These are phyloP conservation scores for Plectosphaerella cucumerina DNA, from an alignment of 2,329 filamentous ascomycete species.

Conservation along the genomic window DNA sequence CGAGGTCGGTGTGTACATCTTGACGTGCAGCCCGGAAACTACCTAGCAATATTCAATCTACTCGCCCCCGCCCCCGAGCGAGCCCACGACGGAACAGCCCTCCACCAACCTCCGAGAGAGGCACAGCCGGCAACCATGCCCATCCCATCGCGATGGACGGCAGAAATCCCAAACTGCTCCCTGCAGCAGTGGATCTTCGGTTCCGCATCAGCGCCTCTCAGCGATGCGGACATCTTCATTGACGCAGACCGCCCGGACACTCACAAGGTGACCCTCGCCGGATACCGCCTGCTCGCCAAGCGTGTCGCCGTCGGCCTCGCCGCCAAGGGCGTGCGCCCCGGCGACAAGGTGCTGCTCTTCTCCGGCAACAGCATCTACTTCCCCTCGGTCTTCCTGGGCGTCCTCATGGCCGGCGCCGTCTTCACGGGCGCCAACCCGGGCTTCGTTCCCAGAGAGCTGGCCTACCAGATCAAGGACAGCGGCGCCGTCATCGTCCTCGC, in stretches of 20 bases:
- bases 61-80: no score
- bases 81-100: no score
- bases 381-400: constrained; percentile 65
- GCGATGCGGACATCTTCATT: constrained; percentile 46
- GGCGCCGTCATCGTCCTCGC: constrained; percentile 64
- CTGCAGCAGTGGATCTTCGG: constrained; percentile 54
- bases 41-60: no score
- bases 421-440: constrained; percentile 73
- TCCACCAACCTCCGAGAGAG: background rate
- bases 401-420: constrained; percentile 72
- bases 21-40: no score
- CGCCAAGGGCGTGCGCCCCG: constrained; percentile 57
- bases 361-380: constrained; percentile 72
- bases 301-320: constrained; percentile 64
- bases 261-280: constrained; percentile 58
- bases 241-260: constrained; percentile 65
- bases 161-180: constrained; percentile 41
- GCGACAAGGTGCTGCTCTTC: constrained; percentile 71
- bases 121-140: constrained; percentile 29
- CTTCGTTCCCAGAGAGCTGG: constrained; percentile 65
- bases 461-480: constrained; percentile 70
- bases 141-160: constrained; percentile 41
- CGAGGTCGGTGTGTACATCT: no score
- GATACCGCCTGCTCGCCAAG: constrained; percentile 67
- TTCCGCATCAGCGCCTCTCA: constrained; percentile 36